These are phyloP conservation scores for Rubia occidens DNA, from an alignment of 305 asterid species.

Conservation along the genomic window DNA sequence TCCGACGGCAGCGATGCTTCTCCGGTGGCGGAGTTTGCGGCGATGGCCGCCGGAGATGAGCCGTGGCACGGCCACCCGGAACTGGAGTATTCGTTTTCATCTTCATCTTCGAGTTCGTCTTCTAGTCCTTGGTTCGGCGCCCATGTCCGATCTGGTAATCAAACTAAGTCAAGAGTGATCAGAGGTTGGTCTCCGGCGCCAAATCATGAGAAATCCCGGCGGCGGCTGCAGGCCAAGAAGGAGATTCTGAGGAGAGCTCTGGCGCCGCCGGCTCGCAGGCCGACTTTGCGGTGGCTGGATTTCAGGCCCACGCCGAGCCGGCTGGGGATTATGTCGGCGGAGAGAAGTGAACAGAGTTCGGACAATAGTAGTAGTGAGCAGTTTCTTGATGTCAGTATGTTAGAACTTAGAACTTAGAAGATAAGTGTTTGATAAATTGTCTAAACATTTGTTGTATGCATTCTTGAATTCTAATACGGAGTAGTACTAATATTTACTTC, in stretches of 20 bases:
- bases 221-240: conserved; percentile 32
- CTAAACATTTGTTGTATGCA: not conserved
- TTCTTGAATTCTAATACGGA: not conserved
- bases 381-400: not conserved
- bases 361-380: not conserved
- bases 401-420: not conserved
- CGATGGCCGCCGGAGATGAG: not conserved
- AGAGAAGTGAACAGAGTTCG: conserved; percentile 21
- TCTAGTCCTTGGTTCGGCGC: not conserved
- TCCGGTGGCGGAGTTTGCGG: not conserved
- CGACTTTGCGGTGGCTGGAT: conserved; percentile 50
- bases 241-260: conserved; percentile 59
- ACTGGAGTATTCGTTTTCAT: not conserved
- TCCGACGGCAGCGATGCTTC: not conserved
- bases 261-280: conserved; percentile 46
- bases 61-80: conserved; percentile 5
- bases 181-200: conserved; percentile 5
- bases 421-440: not conserved
- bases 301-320: conserved; percentile 65
- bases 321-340: conserved; percentile 37
- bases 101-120: not conserved
- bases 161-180: not conserved
- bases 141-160: not conserved
- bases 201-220: conserved; percentile 5
- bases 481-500: not conserved